Evolutionary conservation across 495 filamentous ascomycete genomes (phyloP).

Genomic region (Xylaria grammica): DNA sequence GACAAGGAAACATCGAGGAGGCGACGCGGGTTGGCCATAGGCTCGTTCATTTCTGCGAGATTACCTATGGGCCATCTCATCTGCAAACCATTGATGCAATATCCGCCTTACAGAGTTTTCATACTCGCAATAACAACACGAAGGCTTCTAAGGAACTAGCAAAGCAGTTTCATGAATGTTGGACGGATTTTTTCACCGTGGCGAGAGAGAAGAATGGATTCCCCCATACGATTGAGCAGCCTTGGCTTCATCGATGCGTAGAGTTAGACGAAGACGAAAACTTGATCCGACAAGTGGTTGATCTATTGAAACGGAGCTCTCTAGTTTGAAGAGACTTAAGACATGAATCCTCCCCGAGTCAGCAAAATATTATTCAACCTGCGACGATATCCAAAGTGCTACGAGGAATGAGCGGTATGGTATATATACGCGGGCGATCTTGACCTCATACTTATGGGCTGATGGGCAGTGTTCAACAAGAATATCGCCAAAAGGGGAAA

Average conservation of each 20-base stretch:
- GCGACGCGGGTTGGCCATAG: constrained; percentile 24
- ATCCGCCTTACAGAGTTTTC: constrained; percentile 34
- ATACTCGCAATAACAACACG: constrained; percentile 24
- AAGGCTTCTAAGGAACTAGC: constrained; percentile 24
- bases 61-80: constrained; percentile 31
- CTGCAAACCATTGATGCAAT: constrained; percentile 36
- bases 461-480: no score
- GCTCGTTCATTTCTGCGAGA: constrained; percentile 27
- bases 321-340: constrained; percentile 24
- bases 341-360: no score
- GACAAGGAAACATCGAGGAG: constrained; percentile 25
- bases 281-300: constrained; percentile 29
- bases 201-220: constrained; percentile 25
- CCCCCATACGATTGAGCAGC: constrained; percentile 34
- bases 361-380: no score
- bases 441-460: no score
- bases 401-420: no score
- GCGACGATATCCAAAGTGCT: no score
- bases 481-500: no score
- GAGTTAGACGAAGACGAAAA: constrained; percentile 31
- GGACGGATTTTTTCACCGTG: constrained; percentile 22
- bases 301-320: constrained; percentile 27
- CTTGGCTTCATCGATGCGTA: constrained; percentile 35
- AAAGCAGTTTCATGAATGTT: constrained; percentile 27
- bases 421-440: no score